Conservation (phyloP, 176 grass and related monocot genomes). For the Saccharum officinarum region DNA sequence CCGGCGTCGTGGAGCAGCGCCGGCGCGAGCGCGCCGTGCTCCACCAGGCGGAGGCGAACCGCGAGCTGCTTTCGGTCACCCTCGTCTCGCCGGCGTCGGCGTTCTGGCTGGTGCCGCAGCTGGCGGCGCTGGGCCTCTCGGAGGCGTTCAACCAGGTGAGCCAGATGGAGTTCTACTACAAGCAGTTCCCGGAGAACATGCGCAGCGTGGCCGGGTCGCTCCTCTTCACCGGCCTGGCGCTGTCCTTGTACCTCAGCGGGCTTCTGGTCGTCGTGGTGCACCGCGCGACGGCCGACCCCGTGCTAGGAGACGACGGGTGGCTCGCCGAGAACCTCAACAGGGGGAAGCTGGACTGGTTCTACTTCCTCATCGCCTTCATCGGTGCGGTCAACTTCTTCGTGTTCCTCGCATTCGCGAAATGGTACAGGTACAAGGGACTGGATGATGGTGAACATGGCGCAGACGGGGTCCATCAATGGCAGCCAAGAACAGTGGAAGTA, state of each 20-base stretch:
- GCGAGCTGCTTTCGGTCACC: too few species aligned
- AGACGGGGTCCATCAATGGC: background rate
- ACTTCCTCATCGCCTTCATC: constrained; percentile 46
- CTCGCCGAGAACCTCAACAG: constrained; percentile 61
- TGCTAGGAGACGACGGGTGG: constrained; percentile 27
- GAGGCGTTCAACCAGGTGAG: constrained; percentile 76
- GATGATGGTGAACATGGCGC: background rate
- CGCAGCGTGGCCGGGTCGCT: constrained; percentile 69
- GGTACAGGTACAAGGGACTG: constrained; percentile 67
- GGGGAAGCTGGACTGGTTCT: constrained; percentile 64
- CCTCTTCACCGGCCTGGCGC: constrained; percentile 52
- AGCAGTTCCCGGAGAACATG: constrained; percentile 83
- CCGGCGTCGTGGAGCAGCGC: too few species aligned
- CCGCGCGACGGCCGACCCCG: background rate
- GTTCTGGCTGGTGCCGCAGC: constrained; percentile 69
- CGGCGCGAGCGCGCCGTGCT: background rate
- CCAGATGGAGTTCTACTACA: constrained; percentile 86
- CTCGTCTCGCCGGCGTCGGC: constrained; percentile 43
- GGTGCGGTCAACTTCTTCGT: constrained; percentile 44
- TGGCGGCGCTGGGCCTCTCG: constrained; percentile 46
- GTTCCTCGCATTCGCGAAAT: constrained; percentile 56
- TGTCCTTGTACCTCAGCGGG: constrained; percentile 64
- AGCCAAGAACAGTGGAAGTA: background rate
- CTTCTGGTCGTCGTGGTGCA: constrained; percentile 45
- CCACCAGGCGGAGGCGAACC: background rate